phyloP scores from a whole-genome alignment of 345 rosid genomes.

The Hibiscus tridactylites region DNA sequence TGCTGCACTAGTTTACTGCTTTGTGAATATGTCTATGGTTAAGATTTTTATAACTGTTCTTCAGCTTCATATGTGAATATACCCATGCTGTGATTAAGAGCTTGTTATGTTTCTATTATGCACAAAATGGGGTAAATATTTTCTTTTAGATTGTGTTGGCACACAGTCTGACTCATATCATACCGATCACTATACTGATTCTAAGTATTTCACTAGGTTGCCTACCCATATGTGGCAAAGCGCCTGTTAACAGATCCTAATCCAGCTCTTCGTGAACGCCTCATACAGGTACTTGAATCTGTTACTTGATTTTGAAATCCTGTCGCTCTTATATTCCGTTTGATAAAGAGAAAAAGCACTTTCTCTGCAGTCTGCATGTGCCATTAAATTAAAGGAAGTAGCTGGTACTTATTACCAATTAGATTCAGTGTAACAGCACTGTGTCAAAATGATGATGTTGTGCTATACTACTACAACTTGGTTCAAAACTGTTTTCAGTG shows the following conservation, averaged over 20 bases:
- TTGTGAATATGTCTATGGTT: neutral
- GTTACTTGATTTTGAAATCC: neutral
- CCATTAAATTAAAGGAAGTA: neutral
- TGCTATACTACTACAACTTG: neutral
- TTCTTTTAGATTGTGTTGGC: neutral
- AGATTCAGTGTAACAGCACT: neutral
- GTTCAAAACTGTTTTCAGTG: neutral
- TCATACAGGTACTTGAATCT: constrained; percentile 60
- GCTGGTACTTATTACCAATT: neutral
- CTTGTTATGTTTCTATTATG: neutral
- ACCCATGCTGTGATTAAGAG: neutral
- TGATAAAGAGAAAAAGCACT: neutral
- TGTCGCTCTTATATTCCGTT: neutral
- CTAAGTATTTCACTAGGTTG: constrained; percentile 49
- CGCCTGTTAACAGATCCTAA: constrained; percentile 94
- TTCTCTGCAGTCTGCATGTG: neutral
- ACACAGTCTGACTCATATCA: neutral
- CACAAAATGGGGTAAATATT: neutral
- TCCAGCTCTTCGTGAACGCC: constrained; percentile 94
- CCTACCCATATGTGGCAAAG: constrained; percentile 95
- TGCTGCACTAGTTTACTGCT: constrained; percentile 2
- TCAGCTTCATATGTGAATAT: neutral
- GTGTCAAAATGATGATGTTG: neutral
- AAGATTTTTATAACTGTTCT: neutral
- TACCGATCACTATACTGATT: constrained; percentile 5